Evolutionary conservation across 345 rosid genomes (phyloP), one percentile per base, ranked within the genome.

Genomic region (Linum lewisii): DNA sequence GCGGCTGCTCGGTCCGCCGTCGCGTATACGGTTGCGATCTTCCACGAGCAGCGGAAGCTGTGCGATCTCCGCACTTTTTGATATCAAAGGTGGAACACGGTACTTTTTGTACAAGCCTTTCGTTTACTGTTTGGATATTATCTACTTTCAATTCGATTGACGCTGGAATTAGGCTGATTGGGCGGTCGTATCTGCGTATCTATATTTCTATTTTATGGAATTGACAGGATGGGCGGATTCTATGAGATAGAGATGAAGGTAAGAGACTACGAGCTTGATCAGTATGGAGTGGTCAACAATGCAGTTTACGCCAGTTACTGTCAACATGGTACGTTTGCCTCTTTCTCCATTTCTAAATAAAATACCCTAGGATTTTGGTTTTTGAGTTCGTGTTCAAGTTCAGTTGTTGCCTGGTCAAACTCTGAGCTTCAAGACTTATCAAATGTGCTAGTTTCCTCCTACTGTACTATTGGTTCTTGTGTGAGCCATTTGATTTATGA

Each of bases 181-280:
- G 11, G 13, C n/a, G 34, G 34, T 29, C 34, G 1, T 42, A 42
- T 49, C n/a, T 11, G 34, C 34, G 52, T 57, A 45, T 11, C 24
- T 20, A 50, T n/a, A n/a, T n/a, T 7, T 49, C 25, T 5, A 34
- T 37, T 38, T 25, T 8, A n/a, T 45, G 19, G 24, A 45, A 23
- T 25, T 42, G 18, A 76, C 77, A 84, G 88, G 57, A 87, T 84
- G 90, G 69, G 75, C 58, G 71, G 54, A 52, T 84, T 80, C 26
- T 64, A 79, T 51, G 95, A 83, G 45, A 47, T 80, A 45, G 95
- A 86, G 68, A 78, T 87, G 22, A 79, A 81, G 75, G 96, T 91
- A 29, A 77, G 95, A 8, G 96, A 88, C 57, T 86, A 84, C 66
- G 93, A 92, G 64, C 73, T 92, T 75, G 96, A 92, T 80, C 98